Conservation (phyloP, 768 basidiomycete species). For the Austroboletus eburneus region DNA sequence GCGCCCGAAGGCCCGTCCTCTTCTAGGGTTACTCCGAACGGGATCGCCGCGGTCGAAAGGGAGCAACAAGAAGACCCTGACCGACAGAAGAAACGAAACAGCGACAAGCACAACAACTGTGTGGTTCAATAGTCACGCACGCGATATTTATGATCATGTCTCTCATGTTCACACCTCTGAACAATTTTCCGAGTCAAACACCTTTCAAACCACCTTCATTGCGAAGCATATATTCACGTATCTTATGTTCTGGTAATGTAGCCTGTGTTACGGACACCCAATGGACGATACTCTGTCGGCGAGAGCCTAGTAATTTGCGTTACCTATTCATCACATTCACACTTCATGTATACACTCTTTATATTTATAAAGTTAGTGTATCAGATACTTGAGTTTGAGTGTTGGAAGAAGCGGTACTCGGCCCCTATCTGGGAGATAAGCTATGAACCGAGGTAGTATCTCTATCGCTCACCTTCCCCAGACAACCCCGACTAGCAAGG, state of each 20-base stretch:
- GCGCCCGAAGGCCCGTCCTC: conserved; percentile 19
- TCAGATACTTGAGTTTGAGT: too few relatives aligned
- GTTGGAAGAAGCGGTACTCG: neutral
- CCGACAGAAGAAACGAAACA: conserved; percentile 27
- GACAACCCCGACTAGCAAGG: conserved; percentile 54
- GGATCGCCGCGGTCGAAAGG: conserved; percentile 5
- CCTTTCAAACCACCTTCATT: too few relatives aligned
- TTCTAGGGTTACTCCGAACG: conserved; percentile 12
- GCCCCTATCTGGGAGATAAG: conserved; percentile 1
- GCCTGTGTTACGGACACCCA: conserved; percentile 7
- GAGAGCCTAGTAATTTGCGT: neutral
- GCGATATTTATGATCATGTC: conserved; percentile 1
- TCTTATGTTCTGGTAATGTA: conserved; percentile 19
- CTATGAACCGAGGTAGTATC: neutral
- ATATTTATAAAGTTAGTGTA: too few relatives aligned
- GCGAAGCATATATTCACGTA: conserved; percentile 15
- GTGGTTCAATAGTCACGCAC: conserved; percentile 21
- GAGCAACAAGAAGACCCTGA: conserved; percentile 12
- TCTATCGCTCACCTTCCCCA: conserved; percentile 8
- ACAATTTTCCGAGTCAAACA: too few relatives aligned
- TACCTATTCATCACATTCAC: neutral
- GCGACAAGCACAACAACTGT: conserved; percentile 24
- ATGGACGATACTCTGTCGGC: conserved; percentile 9
- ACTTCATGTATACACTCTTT: conserved; percentile 3
- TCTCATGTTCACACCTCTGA: neutral